phyloP scores from a whole-genome alignment of 75 land plant species.

The Cupressus sempervirens region DNA sequence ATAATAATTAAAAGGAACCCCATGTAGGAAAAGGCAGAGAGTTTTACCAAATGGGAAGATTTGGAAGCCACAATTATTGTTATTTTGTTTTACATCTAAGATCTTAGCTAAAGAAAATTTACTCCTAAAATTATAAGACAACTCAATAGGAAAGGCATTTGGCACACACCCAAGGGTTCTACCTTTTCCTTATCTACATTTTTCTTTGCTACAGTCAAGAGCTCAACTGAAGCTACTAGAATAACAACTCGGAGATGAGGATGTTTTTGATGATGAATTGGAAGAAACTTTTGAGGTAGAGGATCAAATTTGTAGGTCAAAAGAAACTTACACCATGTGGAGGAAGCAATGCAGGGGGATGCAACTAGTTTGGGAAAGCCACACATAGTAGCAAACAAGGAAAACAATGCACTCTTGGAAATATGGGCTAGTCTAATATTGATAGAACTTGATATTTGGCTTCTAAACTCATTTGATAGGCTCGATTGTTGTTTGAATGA shows the following conservation, averaged over 20 bases:
- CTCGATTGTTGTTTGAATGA: too few species aligned
- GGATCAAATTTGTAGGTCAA: too few species aligned
- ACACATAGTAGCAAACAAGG: too few species aligned
- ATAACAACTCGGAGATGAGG: constrained; percentile 18
- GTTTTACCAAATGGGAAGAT: constrained; percentile 81
- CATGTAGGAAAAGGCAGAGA: too few species aligned
- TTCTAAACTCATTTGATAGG: too few species aligned
- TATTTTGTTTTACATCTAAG: constrained; percentile 72
- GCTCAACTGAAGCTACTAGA: constrained; percentile 27
- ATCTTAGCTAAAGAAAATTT: constrained; percentile 66
- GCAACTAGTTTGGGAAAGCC: too few species aligned
- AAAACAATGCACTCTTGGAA: too few species aligned
- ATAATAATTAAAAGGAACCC: too few species aligned
- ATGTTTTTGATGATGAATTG: constrained; percentile 32
- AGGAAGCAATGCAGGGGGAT: too few species aligned
- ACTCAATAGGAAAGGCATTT: constrained; percentile 35
- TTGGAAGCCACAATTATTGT: constrained; percentile 71
- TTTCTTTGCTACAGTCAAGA: constrained; percentile 67
- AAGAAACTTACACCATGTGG: too few species aligned
- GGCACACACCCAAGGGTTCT: constrained; percentile 43
- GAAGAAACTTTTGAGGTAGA: constrained; percentile 30
- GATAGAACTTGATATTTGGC: too few species aligned
- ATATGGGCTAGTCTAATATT: too few species aligned
- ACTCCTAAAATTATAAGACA: constrained; percentile 59
- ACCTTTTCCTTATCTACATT: constrained; percentile 83